phyloP scores from a whole-genome alignment of 176 grass and related monocot species.

The Eremochloa ophiuroides region DNA sequence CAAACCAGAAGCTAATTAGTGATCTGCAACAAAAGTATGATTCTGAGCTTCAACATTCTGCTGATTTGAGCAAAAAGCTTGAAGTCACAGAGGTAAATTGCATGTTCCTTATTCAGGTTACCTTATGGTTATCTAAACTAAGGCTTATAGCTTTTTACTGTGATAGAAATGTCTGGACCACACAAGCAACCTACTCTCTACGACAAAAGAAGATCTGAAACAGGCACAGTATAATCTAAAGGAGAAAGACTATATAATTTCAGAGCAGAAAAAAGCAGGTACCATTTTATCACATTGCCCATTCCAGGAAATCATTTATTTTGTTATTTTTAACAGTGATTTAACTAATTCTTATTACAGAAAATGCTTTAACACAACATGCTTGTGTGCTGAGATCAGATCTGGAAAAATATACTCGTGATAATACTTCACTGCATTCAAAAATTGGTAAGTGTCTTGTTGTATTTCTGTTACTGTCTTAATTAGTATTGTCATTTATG shows the following conservation, averaged over 20 bases:
- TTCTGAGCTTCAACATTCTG: conserved; percentile 64
- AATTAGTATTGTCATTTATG: not conserved
- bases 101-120: not conserved
- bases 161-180: conserved; percentile 83
- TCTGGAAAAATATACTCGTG: conserved; percentile 81
- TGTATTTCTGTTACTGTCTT: not conserved
- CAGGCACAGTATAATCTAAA: conserved; percentile 75
- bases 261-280: conserved; percentile 96
- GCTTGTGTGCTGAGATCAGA: conserved; percentile 83
- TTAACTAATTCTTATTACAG: conserved; percentile 40
- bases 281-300: not conserved
- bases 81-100: conserved; percentile 63
- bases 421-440: conserved; percentile 76
- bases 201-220: conserved; percentile 80
- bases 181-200: conserved; percentile 69
- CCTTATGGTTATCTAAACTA: not conserved
- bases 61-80: conserved; percentile 67
- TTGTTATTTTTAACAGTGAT: not conserved
- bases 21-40: conserved; percentile 76
- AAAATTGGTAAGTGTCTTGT: conserved; percentile 67
- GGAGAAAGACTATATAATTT: conserved; percentile 89
- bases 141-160: conserved; percentile 3
- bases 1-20: conserved; percentile 71
- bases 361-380: conserved; percentile 90
- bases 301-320: not conserved